phyloP scores from a whole-genome alignment of 2,329 filamentous ascomycete species.

The Sporothrix pseudoabietina region DNA sequence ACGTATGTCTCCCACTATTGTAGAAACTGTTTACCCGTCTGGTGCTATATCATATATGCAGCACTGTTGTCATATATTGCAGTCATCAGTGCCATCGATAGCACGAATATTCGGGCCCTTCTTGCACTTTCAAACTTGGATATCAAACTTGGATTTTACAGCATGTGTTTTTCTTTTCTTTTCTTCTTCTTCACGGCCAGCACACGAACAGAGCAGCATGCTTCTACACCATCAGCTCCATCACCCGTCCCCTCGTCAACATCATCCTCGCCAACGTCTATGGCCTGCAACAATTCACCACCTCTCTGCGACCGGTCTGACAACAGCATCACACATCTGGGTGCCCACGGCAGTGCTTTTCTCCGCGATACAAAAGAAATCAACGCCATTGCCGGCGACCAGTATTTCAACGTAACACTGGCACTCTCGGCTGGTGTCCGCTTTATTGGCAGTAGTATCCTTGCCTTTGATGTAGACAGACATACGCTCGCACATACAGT shows the following conservation, averaged over 20 bases:
- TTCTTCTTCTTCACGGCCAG: not conserved
- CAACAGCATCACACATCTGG: slow-evolving; percentile 75
- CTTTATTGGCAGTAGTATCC: not conserved
- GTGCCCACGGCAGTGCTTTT: slow-evolving; percentile 76
- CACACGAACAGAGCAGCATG: not conserved
- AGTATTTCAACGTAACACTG: slow-evolving; percentile 71
- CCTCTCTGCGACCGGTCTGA: slow-evolving; percentile 70
- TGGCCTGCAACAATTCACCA: slow-evolving; percentile 79
- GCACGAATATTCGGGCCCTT: not conserved
- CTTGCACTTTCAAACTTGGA: not conserved
- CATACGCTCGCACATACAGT: not conserved
- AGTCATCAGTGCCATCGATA: not conserved
- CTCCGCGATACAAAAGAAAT: slow-evolving; percentile 63
- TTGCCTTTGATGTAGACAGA: not conserved
- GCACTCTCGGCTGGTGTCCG: slow-evolving; percentile 71
- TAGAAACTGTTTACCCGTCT: not conserved
- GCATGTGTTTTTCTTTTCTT: not conserved
- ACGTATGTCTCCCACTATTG: not conserved
- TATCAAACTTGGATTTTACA: not conserved
- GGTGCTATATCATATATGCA: not conserved
- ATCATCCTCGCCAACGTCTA: not conserved
- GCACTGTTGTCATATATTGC: not conserved
- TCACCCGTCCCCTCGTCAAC: not conserved
- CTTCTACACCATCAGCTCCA: not conserved
- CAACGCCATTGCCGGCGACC: slow-evolving; percentile 68